phyloP scores from a whole-genome alignment of 2,329 filamentous ascomycete species.

The Trichoderma semiorbis region DNA sequence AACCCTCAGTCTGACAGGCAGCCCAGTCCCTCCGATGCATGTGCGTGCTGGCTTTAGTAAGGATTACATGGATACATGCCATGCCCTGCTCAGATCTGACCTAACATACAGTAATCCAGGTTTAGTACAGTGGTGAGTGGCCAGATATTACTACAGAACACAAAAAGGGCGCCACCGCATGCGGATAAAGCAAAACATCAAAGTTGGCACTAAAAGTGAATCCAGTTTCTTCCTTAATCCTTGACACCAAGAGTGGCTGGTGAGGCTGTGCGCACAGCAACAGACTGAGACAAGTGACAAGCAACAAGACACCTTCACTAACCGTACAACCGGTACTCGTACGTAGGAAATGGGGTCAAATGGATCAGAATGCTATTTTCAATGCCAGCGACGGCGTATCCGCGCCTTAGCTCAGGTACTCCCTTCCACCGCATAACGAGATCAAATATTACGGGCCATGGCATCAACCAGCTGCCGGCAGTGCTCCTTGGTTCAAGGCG shows the following conservation, averaged over 20 bases:
- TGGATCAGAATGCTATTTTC: not conserved
- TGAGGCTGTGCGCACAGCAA: not conserved
- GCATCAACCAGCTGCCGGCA: constrained; percentile 5
- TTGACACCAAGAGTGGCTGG: not conserved
- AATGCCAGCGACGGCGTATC: not conserved
- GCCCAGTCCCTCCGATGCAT: not conserved
- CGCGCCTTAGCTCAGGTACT: not conserved
- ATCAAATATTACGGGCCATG: not conserved
- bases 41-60: not conserved
- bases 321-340: not conserved
- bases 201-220: not conserved
- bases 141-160: not conserved
- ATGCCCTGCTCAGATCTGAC: not conserved
- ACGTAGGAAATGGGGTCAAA: not conserved
- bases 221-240: not conserved
- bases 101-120: not conserved
- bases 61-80: not conserved
- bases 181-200: not conserved
- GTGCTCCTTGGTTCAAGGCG: not conserved
- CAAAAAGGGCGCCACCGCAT: not conserved
- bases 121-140: not conserved
- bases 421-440: not conserved
- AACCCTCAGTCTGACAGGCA: not conserved
- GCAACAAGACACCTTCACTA: not conserved
- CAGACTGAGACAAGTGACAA: no score